phyloP scores from a whole-genome alignment of 1,284 basidiomycete species.

The Xerocomus nothofagi region DNA sequence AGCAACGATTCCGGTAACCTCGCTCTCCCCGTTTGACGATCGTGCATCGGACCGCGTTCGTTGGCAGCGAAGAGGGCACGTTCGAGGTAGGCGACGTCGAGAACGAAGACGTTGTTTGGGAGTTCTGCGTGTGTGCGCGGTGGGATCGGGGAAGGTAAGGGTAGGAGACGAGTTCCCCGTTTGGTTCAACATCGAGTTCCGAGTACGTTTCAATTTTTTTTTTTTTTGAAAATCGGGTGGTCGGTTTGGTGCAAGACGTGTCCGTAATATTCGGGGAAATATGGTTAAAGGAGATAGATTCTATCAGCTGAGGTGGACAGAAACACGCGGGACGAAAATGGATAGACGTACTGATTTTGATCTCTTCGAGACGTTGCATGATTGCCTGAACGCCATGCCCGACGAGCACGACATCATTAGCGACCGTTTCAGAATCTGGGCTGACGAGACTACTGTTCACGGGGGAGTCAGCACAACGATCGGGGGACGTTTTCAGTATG shows the following conservation, averaged over 20 bases:
- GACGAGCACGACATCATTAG: slow-evolving; percentile 78
- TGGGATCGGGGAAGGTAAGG: no score
- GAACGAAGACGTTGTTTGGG: slow-evolving; percentile 69
- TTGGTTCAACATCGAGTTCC: no score
- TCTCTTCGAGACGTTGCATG: slow-evolving; percentile 63
- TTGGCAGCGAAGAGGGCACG: slow-evolving; percentile 57
- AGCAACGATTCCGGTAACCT: slow-evolving; percentile 51
- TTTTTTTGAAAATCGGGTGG: no score
- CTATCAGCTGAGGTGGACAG: slow-evolving; percentile 16
- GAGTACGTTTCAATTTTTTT: no score
- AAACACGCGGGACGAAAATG: slow-evolving; percentile 7
- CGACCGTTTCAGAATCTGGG: slow-evolving; percentile 72
- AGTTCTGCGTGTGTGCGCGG: slow-evolving; percentile 57
- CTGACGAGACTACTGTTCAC: slow-evolving; percentile 66
- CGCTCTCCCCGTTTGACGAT: slow-evolving; percentile 51
- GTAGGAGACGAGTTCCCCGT: no score
- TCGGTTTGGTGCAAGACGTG: background rate
- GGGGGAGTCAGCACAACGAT: slow-evolving; percentile 13
- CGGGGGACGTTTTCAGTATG: background rate
- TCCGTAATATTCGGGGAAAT: background rate
- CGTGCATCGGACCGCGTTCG: slow-evolving; percentile 56
- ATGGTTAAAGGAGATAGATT: background rate
- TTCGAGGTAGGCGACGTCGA: slow-evolving; percentile 68
- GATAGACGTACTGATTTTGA: slow-evolving; percentile 65
- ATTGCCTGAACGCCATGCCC: slow-evolving; percentile 61